Evolutionary conservation across 2,329 filamentous ascomycete species (phyloP).

Genomic region (Cercospora sp.): DNA sequence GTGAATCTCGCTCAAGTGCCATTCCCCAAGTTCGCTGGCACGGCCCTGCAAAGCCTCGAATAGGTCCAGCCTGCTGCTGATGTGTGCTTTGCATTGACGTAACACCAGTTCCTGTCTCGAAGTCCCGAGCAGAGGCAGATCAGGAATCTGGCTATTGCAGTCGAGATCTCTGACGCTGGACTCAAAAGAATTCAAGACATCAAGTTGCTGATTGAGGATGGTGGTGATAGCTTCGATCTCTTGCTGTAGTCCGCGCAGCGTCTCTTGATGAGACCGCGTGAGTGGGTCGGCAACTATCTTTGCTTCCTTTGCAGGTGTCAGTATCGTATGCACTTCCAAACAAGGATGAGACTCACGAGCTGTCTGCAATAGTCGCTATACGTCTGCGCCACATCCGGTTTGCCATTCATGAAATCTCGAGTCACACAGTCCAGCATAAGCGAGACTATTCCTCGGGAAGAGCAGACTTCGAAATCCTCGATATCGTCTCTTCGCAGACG

Average conservation of each 20-base stretch:
- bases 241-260: slow-evolving; percentile 13
- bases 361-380: slow-evolving; percentile 17
- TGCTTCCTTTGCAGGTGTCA: slow-evolving; percentile 14
- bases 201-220: slow-evolving; percentile 14
- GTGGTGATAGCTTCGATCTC: slow-evolving; percentile 15
- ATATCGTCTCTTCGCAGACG: slow-evolving; percentile 11
- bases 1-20: slow-evolving; percentile 17
- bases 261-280: slow-evolving; percentile 16
- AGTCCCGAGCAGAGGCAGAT: slow-evolving; percentile 1
- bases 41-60: slow-evolving; percentile 16
- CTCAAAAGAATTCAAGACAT: slow-evolving; percentile 15
- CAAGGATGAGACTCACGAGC: slow-evolving; percentile 1
- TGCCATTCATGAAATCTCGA: slow-evolving; percentile 11
- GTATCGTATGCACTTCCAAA: background rate
- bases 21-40: slow-evolving; percentile 16
- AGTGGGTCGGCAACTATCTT: slow-evolving; percentile 16
- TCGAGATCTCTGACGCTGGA: slow-evolving; percentile 15
- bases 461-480: slow-evolving; percentile 19
- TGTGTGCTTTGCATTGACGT: slow-evolving; percentile 12
- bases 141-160: background rate
- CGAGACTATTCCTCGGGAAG: slow-evolving; percentile 17
- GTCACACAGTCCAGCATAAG: slow-evolving; percentile 17
- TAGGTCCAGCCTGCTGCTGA: slow-evolving; percentile 13
- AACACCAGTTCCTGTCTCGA: slow-evolving; percentile 13
- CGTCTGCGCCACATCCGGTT: slow-evolving; percentile 14